phyloP scores from a whole-genome alignment of 345 rosid species.

The Aquilaria sinensis region DNA sequence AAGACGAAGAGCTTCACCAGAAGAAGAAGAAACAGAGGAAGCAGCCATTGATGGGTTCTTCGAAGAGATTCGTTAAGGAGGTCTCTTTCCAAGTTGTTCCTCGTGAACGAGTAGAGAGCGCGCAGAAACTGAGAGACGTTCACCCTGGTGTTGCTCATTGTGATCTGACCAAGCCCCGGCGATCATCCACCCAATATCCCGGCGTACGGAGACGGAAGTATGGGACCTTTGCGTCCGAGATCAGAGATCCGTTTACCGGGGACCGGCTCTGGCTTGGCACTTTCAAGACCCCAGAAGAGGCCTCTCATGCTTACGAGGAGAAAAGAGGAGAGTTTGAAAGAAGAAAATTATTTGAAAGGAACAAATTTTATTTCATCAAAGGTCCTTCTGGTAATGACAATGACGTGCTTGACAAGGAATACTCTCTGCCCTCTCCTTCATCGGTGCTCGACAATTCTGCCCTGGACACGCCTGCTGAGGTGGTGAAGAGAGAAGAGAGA shows the following conservation, averaged over 20 bases:
- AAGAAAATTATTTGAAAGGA: not conserved
- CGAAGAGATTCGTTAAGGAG: conserved; percentile 25
- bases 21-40: not conserved
- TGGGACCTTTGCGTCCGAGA: conserved; percentile 48
- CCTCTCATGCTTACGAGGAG: conserved; percentile 33
- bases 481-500: not conserved
- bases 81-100: conserved; percentile 11
- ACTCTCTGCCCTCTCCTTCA: conserved; percentile 32
- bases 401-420: not conserved
- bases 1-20: conserved; percentile 3
- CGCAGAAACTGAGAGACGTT: not conserved
- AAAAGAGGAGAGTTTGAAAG: conserved; percentile 36
- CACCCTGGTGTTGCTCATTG: no score
- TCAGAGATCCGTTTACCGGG: conserved; percentile 38
- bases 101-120: no score
- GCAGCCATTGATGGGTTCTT: not conserved
- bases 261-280: conserved; percentile 54
- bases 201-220: conserved; percentile 50
- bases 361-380: not conserved
- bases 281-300: conserved; percentile 41
- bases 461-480: conserved; percentile 5
- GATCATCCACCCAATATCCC: conserved; percentile 5
- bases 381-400: conserved; percentile 1
- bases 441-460: conserved; percentile 39
- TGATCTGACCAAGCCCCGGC: conserved; percentile 5